Percentiles rank a stretch among this genome's conserved stretches.
Conservation (phyloP, 1,284 basidiomycete species). For the Lignosus rhinocerotis region DNA sequence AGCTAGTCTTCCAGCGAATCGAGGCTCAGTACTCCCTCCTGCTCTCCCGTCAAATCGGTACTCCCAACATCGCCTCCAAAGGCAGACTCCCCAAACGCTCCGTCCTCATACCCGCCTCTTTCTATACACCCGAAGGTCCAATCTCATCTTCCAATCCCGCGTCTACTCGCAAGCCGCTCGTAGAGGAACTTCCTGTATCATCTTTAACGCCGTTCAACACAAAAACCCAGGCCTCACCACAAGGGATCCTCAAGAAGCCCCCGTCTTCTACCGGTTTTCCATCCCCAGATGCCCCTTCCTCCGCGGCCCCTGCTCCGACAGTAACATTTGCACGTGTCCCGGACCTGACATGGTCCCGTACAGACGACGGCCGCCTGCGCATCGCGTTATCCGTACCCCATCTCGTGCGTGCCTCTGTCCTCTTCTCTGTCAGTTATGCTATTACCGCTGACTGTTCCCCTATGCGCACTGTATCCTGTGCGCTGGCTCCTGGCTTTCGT, state of each 20-base stretch:
- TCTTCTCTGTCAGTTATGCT: background rate
- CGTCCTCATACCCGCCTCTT: constrained; percentile 49
- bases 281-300: background rate
- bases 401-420: constrained; percentile 43
- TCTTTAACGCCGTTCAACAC: background rate
- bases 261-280: constrained; percentile 11
- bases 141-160: background rate
- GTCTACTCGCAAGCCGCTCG: constrained; percentile 36
- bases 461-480: background rate
- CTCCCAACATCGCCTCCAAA: constrained; percentile 71
- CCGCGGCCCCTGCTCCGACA: constrained; percentile 21
- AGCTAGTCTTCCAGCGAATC: constrained; percentile 66
- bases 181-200: constrained; percentile 45
- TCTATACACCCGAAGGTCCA: constrained; percentile 34
- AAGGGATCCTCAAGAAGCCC: constrained; percentile 41
- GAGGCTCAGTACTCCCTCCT: constrained; percentile 56
- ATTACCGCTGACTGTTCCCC: background rate
- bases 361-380: constrained; percentile 38
- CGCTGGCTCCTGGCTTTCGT: too few species aligned
- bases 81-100: constrained; percentile 60
- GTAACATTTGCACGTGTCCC: constrained; percentile 38
- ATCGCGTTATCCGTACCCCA: constrained; percentile 53
- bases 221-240: constrained; percentile 25
- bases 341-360: constrained; percentile 41
- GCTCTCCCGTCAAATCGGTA: constrained; percentile 64